These are phyloP conservation scores for Mortierella alpina DNA, from an alignment of 192 early-diverging fungal genomes.

Conservation along the genomic window DNA sequence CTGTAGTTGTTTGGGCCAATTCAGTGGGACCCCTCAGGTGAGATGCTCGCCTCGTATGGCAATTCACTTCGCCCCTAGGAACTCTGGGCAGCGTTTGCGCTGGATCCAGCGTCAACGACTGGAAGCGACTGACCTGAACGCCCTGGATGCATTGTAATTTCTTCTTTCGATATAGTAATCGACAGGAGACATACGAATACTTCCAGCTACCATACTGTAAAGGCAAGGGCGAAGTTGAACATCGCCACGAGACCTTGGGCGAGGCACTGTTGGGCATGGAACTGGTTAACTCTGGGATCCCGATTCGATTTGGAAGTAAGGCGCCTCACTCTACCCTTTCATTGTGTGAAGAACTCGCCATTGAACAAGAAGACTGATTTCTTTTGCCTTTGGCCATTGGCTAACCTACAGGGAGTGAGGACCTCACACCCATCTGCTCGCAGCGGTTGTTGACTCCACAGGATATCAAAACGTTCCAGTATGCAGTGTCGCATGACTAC, in stretches of 20 bases:
- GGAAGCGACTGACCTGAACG: too few species aligned
- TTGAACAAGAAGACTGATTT: not conserved
- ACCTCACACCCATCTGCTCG: constrained; percentile 60
- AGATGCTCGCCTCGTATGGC: not conserved
- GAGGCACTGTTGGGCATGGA: constrained; percentile 85
- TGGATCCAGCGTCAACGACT: constrained; percentile 38
- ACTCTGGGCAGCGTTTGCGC: not conserved
- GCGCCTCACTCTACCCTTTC: not conserved
- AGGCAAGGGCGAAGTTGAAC: constrained; percentile 67
- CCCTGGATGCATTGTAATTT: not conserved
- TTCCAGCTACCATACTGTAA: constrained; percentile 79
- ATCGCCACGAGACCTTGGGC: constrained; percentile 83
- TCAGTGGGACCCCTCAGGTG: constrained; percentile 67
- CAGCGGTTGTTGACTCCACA: constrained; percentile 50
- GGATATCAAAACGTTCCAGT: constrained; percentile 68
- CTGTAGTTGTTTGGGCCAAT: constrained; percentile 78
- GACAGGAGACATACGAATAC: constrained; percentile 82
- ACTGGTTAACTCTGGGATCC: constrained; percentile 75
- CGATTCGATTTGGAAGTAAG: constrained; percentile 73
- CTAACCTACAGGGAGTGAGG: constrained; percentile 40
- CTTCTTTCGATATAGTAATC: constrained; percentile 54
- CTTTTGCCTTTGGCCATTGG: not conserved
- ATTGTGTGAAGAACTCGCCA: not conserved
- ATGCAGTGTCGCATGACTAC: constrained; percentile 73
- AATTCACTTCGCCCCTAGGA: too few species aligned